Base-by-base conservation (phyloP, 2,329 filamentous ascomycete genomes). In the Ophiocordyceps australis region DNA sequence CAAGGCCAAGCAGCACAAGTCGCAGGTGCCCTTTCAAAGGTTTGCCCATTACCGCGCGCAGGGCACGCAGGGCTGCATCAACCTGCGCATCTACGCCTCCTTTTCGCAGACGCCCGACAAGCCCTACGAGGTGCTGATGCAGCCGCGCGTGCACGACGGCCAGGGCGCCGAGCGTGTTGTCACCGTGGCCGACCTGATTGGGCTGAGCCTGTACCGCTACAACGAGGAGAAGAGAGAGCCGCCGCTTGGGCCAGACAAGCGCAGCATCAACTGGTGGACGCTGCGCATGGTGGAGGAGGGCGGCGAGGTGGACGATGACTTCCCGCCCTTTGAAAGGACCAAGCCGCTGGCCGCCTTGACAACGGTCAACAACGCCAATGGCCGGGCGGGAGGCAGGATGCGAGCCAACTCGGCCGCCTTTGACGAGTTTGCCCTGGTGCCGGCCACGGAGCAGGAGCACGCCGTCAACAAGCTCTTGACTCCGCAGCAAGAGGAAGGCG, bases 301-400 rank as follows among this genome's bases (percentile, higher is more conserved):
- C 29, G 81, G 77, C 25, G 80, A 89, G 41, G 73, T 86, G 2
- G 80, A 91, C 37, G 77, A 82, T 35, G 81, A 89, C 41, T 89
- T 89, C 35, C 78, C 79, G 17, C 73, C 80, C 0, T 58, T 89
- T 21, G 74, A 78, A 30, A 64, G 80, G 19, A 80, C 68, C 14
- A 77, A 76, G 38, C 65, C 73, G 3, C 59, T 89, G n/a, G 68
- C 66, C 5, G 72, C 80, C 13, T 89, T 86, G 38, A 81, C 79
- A 20, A 82, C 78, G 6, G 78, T 76, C 32, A 85, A 86, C 43
- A 83, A 81, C 42, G 77, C 75, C 29, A 80, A 81, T 39, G 76
- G 77, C 43, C 62, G 70, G 28, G 74, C 60, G 22, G 54, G 59
- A 7, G 63, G 57, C 5, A 50, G 63, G 25, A 57, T 60, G 32